Evolutionary conservation across 108 stramenopile species (phyloP).

Genomic region (Nitzschia sp.): DNA sequence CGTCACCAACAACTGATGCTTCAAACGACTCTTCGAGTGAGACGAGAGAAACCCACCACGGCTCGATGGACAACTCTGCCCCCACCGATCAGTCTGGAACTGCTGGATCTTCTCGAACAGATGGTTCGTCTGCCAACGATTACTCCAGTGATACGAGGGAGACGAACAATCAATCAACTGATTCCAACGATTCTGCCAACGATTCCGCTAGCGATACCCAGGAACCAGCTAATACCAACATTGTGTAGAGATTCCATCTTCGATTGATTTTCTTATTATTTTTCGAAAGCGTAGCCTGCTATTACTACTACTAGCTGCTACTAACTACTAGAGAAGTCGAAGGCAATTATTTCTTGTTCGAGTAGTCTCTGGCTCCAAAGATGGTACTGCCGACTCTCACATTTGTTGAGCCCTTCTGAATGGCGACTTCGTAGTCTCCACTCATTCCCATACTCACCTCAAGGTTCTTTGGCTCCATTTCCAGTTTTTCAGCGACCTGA

Average conservation of each 20-base stretch:
- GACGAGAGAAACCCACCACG: neutral
- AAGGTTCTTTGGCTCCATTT: conserved; percentile 42
- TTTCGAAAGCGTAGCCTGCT: no score
- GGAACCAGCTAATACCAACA: neutral
- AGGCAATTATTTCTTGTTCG: conserved; percentile 45
- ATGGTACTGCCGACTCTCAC: conserved; percentile 97
- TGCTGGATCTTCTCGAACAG: neutral
- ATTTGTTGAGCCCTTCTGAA: conserved; percentile 88
- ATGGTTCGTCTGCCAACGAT: neutral
- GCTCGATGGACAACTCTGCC: neutral
- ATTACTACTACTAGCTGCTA: neutral
- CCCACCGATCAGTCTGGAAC: neutral
- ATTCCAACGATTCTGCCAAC: neutral
- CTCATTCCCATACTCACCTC: conserved; percentile 99
- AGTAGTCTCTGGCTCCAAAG: conserved; percentile 94
- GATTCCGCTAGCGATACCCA: neutral
- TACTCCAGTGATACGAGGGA: neutral
- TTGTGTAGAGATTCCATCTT: neutral
- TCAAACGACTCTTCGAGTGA: neutral
- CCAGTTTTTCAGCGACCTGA: conserved; percentile 45
- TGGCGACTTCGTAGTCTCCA: conserved; percentile 94
- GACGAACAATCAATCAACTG: neutral
- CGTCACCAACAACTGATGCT: neutral
- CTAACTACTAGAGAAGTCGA: no score
- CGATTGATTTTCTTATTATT: no score